phyloP scores from a whole-genome alignment of 306 rosid species.

The Vigna radiata region DNA sequence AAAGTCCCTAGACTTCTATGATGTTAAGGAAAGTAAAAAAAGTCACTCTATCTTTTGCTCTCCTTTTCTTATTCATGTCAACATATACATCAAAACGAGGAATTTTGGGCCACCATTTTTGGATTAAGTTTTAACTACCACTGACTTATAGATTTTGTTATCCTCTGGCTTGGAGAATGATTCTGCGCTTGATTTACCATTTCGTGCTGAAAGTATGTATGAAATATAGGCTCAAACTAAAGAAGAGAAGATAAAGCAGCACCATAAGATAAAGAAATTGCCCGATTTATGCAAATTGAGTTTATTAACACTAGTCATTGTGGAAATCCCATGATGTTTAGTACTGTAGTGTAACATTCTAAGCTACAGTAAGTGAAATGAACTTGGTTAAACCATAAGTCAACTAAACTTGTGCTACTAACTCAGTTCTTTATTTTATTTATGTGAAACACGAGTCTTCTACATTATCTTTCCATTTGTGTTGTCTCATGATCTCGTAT shows the following conservation, averaged over 20 bases:
- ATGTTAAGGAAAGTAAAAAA: background rate
- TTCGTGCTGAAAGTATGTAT: background rate
- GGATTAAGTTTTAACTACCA: background rate
- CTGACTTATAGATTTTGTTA: background rate
- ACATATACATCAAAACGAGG: background rate
- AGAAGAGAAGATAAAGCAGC: background rate
- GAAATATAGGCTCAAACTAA: background rate
- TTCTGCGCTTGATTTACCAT: background rate
- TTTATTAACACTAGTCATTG: background rate
- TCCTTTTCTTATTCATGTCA: background rate
- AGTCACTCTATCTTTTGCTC: background rate
- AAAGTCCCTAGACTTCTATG: background rate
- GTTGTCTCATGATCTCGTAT: constrained; percentile 24
- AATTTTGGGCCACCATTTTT: background rate
- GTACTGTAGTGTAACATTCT: background rate
- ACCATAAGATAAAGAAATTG: background rate
- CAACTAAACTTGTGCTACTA: background rate
- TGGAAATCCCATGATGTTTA: background rate
- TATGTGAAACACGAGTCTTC: constrained; percentile 3
- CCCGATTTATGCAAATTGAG: background rate
- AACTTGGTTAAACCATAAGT: background rate
- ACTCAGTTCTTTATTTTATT: background rate
- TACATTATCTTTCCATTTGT: background rate
- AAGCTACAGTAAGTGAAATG: background rate
- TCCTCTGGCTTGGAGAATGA: background rate